A percentile compares a stretch with the other conserved stretches of the same genome.
These are phyloP conservation scores for Pythium biforme DNA, from an alignment of 352 stramenopile species.

Conservation along the genomic window DNA sequence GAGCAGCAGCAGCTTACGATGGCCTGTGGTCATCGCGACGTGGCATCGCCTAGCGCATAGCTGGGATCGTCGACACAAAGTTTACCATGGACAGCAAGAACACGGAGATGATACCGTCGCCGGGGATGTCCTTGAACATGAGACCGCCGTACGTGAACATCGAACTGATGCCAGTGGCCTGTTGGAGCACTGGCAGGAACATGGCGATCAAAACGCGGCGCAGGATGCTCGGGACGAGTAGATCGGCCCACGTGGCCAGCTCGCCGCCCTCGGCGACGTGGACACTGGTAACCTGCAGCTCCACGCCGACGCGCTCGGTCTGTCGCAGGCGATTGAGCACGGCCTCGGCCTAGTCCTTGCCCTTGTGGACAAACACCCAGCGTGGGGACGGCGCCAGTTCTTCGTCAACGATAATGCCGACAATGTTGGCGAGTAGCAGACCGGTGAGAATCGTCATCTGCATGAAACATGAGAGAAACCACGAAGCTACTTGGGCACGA, in stretches of 20 bases:
- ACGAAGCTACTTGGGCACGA: constrained; percentile 41
- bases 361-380: constrained; percentile 47
- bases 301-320: constrained; percentile 30
- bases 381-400: constrained; percentile 45
- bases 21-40: constrained; percentile 33
- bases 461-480: constrained; percentile 42
- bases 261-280: constrained; percentile 36
- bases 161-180: constrained; percentile 40
- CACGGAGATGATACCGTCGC: constrained; percentile 36
- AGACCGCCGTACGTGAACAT: constrained; percentile 38
- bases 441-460: constrained; percentile 43
- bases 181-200: constrained; percentile 39
- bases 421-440: constrained; percentile 39
- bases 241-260: constrained; percentile 29
- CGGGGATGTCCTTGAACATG: constrained; percentile 40
- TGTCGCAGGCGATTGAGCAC: constrained; percentile 32
- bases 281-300: constrained; percentile 47
- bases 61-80: constrained; percentile 41
- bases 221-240: constrained; percentile 26
- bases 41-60: constrained; percentile 41
- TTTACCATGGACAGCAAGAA: constrained; percentile 38
- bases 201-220: constrained; percentile 36
- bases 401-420: constrained; percentile 29
- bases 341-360: constrained; percentile 26
- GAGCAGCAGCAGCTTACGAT: constrained; percentile 36